Evolutionary conservation across 352 stramenopile genomes (phyloP), one percentile per base, ranked within the genome.

Genomic region (Globisporangium emineosum): DNA sequence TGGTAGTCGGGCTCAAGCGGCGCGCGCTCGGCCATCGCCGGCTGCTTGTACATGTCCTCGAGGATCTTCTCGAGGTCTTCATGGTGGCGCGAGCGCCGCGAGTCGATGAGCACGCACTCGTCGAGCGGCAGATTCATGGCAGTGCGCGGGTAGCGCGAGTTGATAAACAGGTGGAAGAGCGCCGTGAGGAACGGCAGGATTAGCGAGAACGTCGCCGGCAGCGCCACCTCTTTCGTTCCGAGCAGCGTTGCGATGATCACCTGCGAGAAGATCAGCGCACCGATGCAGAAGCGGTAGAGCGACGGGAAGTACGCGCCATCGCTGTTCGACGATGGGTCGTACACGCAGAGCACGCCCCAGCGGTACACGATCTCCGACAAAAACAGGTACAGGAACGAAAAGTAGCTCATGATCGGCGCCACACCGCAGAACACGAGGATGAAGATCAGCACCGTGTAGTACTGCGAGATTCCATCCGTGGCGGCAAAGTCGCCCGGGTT

Each of bases 281-380:
- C 82, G 33, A 94, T 74, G 42, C 88, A 89, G 58, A 92, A 93
- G 25, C 82, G 81, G 65, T 93, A 92, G 49, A 94, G 81, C 51
- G 83, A 87, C 50, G 86, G 86, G 69, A 89, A 94, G 64, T 81
- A 94, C 42, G 72, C 78, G 32, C 81, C 86, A 0, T 74, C 70
- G 2, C 78, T 90, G 65, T 93, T 75, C 25, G 74, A 83, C 47
- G 81, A 91, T 29, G 86, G 86, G 33, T 91, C 81, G 29, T 82
- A 68, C 9, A 94, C 81, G 45, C 86, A 94, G 42, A 94, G 57
- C 32, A 81, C 81, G 42, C 73, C 65, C 81, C 86, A 92, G 50
- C 86, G 83, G 57, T 86, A 90, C 13, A 94, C 77, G 7, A 93
- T 65, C 54, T 94, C 86, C 19, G 86, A 84, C 13, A 93, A 60